phyloP scores from a whole-genome alignment of 371 early-diverging fungal species.

The Choanephora cucurbitarum region DNA sequence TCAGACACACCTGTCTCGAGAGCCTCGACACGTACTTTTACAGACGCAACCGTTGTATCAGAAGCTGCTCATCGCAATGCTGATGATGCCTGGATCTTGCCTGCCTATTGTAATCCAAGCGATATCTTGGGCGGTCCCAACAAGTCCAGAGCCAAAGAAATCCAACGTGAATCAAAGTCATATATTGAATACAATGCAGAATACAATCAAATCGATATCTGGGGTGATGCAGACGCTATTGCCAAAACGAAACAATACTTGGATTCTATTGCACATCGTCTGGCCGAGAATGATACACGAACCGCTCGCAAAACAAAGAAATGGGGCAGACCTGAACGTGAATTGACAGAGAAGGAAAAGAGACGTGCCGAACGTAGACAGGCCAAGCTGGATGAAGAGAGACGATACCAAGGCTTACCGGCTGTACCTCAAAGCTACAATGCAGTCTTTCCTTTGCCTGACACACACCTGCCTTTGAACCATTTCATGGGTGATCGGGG shows the following conservation, averaged over 20 bases:
- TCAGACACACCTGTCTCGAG: neutral
- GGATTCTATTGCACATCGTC: slow-evolving; percentile 15
- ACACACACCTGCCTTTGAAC: slow-evolving; percentile 20
- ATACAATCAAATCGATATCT: slow-evolving; percentile 46
- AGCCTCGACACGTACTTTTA: neutral
- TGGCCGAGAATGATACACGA: slow-evolving; percentile 9
- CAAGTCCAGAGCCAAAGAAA: slow-evolving; percentile 22
- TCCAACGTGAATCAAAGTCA: slow-evolving; percentile 27
- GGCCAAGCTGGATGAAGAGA: slow-evolving; percentile 27
- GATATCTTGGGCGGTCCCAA: slow-evolving; percentile 28
- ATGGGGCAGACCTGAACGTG: slow-evolving; percentile 47
- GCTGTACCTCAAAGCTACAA: slow-evolving; percentile 22
- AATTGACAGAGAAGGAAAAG: slow-evolving; percentile 38
- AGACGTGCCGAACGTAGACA: slow-evolving; percentile 30
- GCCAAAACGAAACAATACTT: slow-evolving; percentile 30
- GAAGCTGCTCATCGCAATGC: slow-evolving; percentile 24
- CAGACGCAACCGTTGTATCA: slow-evolving; percentile 14
- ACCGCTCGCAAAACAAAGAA: slow-evolving; percentile 33
- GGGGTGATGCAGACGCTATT: slow-evolving; percentile 37
- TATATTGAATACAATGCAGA: slow-evolving; percentile 37
- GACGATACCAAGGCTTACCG: slow-evolving; percentile 34
- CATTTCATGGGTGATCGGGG: slow-evolving; percentile 31
- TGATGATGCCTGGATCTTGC: slow-evolving; percentile 47
- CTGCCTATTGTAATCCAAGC: slow-evolving; percentile 20
- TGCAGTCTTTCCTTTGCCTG: slow-evolving; percentile 32